Evolutionary conservation across 306 rosid species (phyloP).

Genomic region (apple (Malus domestica)): ASM211411v1 NC_041790.1:37401501-37402000

Average conservation of each 20-base stretch:
- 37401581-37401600: background rate
- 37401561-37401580: background rate
- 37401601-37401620: background rate
- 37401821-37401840: background rate
- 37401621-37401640: background rate
- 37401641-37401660: background rate
- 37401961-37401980: constrained; percentile 79
- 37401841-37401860: background rate
- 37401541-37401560: background rate
- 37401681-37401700: background rate
- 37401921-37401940: constrained; percentile 20
- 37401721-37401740: background rate
- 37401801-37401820: background rate
- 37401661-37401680: background rate
- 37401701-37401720: background rate
- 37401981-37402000: constrained; percentile 66
- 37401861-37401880: background rate
- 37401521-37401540: background rate
- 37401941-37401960: constrained; percentile 71
- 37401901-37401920: background rate
- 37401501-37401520: background rate
- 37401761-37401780: background rate
- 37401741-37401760: background rate
- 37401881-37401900: background rate
- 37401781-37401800: background rate